Base-by-base conservation (phyloP, 306 rosid species). In the Cucurbita moschata region DNA sequence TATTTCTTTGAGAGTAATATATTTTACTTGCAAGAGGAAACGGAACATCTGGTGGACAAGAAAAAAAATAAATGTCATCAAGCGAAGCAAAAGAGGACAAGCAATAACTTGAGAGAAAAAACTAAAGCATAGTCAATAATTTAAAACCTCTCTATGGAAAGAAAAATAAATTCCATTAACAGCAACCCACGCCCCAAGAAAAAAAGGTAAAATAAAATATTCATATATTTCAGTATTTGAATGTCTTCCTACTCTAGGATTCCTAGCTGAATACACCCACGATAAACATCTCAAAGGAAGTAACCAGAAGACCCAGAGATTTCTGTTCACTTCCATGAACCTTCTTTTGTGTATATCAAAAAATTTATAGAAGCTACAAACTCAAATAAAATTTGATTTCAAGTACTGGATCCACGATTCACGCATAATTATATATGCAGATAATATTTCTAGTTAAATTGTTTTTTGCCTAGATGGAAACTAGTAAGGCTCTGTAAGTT, bases 1-100 rank as follows among this genome's bases (percentile, higher is more conserved):
- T 86, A 78, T 80, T 82, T 87, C 87, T 87, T 81, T 89, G 96
- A 14, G 96, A 91, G 87, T 88, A 91, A 78, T 89, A 94, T 49
- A 89, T 82, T 87, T 88, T 94, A 16, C 97, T 86, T 52, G 97
- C 99, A 73, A 94, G 96, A 58, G 99, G 99, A 75, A 79, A 85
- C 51, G 96, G 96, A 76, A 77, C 73, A 75, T 86, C 97, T 94
- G 87, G 63, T 83, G 53, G 77, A 79, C 54, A 75, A 63, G 71
- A 46, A 74, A 72, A 30, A 26, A 66, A 35, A 71, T 26, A 26
- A 30, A 38, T 66, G 23, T 69, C 63, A 75, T 77, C 69, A 77
- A 72, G 37, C 52, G 73, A 50, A 66, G 21, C 18, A 53, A 39
- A 43, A 71, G 49, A 46, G 44, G 40, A 59, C 56, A 19, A 39